phyloP scores from a whole-genome alignment of 495 filamentous ascomycete species.

The Daldinia bambusicola region DNA sequence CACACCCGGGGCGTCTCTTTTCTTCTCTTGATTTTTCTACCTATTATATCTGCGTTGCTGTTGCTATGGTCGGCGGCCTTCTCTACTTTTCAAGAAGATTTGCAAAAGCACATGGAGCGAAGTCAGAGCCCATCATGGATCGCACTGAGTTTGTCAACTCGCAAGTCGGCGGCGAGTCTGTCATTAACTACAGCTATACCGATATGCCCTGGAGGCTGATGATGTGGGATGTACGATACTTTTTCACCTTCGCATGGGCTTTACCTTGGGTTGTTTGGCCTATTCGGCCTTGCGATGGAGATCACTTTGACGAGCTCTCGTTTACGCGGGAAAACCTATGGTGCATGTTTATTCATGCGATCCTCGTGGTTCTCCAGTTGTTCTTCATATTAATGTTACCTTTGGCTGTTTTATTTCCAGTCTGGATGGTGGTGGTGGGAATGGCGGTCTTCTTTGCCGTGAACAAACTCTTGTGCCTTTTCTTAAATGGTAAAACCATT shows the following conservation, averaged over 20 bases:
- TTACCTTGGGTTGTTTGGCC: slow-evolving; percentile 66
- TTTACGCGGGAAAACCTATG: slow-evolving; percentile 60
- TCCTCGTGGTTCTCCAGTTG: slow-evolving; percentile 64
- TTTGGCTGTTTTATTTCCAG: slow-evolving; percentile 56
- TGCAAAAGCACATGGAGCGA: slow-evolving; percentile 30
- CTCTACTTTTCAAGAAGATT: slow-evolving; percentile 31
- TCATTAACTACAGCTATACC: slow-evolving; percentile 68
- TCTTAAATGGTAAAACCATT: slow-evolving; percentile 60
- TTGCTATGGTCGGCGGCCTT: slow-evolving; percentile 26
- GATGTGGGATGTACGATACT: slow-evolving; percentile 63
- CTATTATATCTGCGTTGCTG: slow-evolving; percentile 25
- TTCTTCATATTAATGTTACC: slow-evolving; percentile 62
- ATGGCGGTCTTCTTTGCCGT: slow-evolving; percentile 52
- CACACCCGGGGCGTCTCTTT: slow-evolving; percentile 14
- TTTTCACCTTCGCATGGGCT: slow-evolving; percentile 60
- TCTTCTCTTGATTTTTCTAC: slow-evolving; percentile 19
- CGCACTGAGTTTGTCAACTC: slow-evolving; percentile 61
- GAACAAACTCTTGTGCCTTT: slow-evolving; percentile 62
- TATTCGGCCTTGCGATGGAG: slow-evolving; percentile 59
- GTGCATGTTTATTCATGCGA: slow-evolving; percentile 61
- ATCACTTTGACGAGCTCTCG: slow-evolving; percentile 67
- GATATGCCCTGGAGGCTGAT: slow-evolving; percentile 66
- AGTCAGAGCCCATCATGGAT: slow-evolving; percentile 25
- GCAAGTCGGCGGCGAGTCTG: slow-evolving; percentile 60
- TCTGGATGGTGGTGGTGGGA: slow-evolving; percentile 58